A percentile compares a stretch with the other conserved stretches of the same genome.
Evolutionary conservation across 148 eudicot species (phyloP).

Genomic region (Limonium bicolor): DNA sequence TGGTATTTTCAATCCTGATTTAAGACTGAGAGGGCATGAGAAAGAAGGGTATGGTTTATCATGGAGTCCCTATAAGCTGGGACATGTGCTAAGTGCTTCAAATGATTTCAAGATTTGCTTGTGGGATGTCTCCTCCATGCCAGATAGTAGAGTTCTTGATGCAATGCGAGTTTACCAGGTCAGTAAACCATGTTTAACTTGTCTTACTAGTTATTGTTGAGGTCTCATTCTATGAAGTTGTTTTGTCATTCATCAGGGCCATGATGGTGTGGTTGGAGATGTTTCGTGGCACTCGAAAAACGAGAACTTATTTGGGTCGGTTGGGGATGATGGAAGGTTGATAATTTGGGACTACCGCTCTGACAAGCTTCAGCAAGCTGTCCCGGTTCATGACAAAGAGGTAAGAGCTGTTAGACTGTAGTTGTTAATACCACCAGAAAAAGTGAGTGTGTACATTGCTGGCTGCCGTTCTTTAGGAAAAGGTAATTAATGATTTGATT

Average conservation of each 20-base stretch:
- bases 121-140: constrained; percentile 73
- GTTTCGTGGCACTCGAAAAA: constrained; percentile 83
- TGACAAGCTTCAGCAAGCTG: constrained; percentile 63
- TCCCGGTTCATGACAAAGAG: constrained; percentile 81
- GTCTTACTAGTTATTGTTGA: not conserved
- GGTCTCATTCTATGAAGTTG: not conserved
- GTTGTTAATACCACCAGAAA: no score
- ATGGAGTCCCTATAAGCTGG: constrained; percentile 75
- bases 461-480: not conserved
- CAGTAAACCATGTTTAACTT: not conserved
- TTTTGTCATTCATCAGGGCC: constrained; percentile 37
- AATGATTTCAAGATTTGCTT: constrained; percentile 77
- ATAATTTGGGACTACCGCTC: constrained; percentile 88
- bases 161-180: constrained; percentile 59
- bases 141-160: constrained; percentile 53
- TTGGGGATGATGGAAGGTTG: constrained; percentile 71
- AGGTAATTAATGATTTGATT: not conserved
- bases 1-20: constrained; percentile 46
- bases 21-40: constrained; percentile 73
- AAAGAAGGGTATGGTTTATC: constrained; percentile 98
- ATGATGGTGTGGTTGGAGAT: constrained; percentile 68
- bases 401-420: no score
- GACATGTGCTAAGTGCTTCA: constrained; percentile 82
- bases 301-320: constrained; percentile 81
- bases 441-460: no score